These are phyloP conservation scores for Exophiala sideris DNA, from an alignment of 2,329 filamentous ascomycete genomes.

Conservation along the genomic window DNA sequence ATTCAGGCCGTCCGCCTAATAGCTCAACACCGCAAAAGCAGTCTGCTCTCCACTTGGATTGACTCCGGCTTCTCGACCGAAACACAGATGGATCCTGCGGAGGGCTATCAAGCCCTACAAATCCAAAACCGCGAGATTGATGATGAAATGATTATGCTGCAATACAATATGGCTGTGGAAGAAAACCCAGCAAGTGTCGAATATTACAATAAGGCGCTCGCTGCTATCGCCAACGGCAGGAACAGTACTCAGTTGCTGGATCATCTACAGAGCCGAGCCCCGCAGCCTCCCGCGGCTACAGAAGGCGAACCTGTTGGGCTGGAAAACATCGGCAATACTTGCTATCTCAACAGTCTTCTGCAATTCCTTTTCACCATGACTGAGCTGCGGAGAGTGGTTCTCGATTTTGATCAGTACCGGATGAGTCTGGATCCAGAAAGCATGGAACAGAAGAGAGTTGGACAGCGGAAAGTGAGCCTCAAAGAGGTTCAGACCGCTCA, in stretches of 20 bases:
- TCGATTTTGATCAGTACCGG: constrained; percentile 69
- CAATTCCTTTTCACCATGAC: constrained; percentile 92
- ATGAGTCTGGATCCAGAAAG: constrained; percentile 64
- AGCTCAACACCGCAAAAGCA: constrained; percentile 56
- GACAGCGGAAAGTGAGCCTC: constrained; percentile 64
- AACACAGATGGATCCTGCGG: constrained; percentile 55
- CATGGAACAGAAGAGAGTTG: constrained; percentile 67
- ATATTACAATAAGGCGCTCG: constrained; percentile 46
- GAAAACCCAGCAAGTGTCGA: constrained; percentile 47
- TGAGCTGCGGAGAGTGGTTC: constrained; percentile 73
- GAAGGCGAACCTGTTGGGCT: constrained; percentile 75
- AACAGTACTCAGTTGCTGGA: constrained; percentile 34
- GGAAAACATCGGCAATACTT: constrained; percentile 94
- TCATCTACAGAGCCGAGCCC: constrained; percentile 21
- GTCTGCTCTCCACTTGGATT: constrained; percentile 51
- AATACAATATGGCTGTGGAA: constrained; percentile 46
- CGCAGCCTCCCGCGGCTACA: constrained; percentile 30
- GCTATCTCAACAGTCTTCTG: constrained; percentile 92
- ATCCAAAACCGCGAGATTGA: constrained; percentile 52
- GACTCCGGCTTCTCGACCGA: constrained; percentile 53
- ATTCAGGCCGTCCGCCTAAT: constrained; percentile 58
- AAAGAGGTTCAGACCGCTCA: constrained; percentile 61
- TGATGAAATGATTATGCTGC: constrained; percentile 49
- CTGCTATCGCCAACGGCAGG: constrained; percentile 45
- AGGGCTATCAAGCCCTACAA: constrained; percentile 51